These are phyloP conservation scores for Prunus yedoensis DNA, from an alignment of 331 rosid genomes.

Conservation along the genomic window DNA sequence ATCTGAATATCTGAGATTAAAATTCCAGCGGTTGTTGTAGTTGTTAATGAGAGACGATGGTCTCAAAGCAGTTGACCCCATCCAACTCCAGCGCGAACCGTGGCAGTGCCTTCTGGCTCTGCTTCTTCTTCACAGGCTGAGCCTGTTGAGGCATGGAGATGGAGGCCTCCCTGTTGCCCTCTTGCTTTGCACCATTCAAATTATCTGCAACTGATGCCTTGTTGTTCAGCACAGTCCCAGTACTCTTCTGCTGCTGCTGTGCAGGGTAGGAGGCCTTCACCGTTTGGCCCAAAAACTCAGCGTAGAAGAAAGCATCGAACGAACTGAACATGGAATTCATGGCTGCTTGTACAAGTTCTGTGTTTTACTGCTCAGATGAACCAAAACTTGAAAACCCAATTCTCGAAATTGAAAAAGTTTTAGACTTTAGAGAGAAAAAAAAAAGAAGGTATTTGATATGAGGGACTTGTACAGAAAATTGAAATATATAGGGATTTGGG, in stretches of 20 bases:
- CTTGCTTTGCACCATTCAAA: not conserved
- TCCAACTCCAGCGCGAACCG: conserved; percentile 49
- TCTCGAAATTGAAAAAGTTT: not conserved
- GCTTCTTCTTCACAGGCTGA: not conserved
- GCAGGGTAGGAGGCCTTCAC: conserved; percentile 18
- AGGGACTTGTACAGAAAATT: not conserved
- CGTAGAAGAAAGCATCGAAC: conserved; percentile 40
- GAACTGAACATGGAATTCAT: conserved; percentile 55
- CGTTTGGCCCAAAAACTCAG: conserved; percentile 37
- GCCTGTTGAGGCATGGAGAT: no score
- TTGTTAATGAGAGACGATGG: conserved; percentile 24
- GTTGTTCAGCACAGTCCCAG: no score
- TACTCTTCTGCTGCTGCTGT: not conserved
- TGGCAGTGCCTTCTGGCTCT: not conserved
- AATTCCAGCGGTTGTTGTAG: not conserved
- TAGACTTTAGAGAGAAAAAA: not conserved
- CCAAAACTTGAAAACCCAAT: not conserved
- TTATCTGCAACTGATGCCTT: not conserved
- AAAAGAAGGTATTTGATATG: not conserved
- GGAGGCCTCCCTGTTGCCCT: not conserved
- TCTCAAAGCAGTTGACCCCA: conserved; percentile 52
- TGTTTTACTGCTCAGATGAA: not conserved
- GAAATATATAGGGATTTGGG: not conserved
- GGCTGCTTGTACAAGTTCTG: not conserved
- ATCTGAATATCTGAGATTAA: not conserved